Evolutionary conservation across 2,329 filamentous ascomycete genomes (phyloP).

Genomic region (Aspergillus fischeri): DNA sequence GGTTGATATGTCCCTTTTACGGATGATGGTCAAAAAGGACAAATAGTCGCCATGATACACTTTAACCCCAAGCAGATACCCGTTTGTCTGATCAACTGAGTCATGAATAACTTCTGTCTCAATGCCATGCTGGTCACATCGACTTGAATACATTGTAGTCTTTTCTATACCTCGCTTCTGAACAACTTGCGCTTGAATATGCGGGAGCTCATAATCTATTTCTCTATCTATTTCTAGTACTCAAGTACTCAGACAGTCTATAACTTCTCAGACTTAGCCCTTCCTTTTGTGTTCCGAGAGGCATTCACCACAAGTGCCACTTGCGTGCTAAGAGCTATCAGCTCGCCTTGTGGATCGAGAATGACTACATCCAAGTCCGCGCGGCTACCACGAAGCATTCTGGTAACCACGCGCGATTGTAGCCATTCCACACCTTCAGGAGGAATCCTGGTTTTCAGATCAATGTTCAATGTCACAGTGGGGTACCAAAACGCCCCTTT

Average conservation of each 20-base stretch:
- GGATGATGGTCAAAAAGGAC: too few species aligned
- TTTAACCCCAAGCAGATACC: too few species aligned
- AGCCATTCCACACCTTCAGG: slow-evolving; percentile 1
- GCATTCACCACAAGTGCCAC: slow-evolving; percentile 3
- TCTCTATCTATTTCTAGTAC: not conserved
- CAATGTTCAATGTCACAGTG: slow-evolving; percentile 5
- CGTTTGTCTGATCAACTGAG: too few species aligned
- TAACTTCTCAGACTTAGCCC: not conserved
- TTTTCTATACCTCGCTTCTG: too few species aligned
- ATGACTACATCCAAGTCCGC: slow-evolving; percentile 4
- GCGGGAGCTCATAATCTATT: not conserved
- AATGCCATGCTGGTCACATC: not conserved
- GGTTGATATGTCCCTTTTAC: too few species aligned
- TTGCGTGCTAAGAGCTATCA: slow-evolving; percentile 4
- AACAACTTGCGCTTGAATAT: not conserved
- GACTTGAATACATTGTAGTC: not conserved
- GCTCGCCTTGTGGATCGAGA: not conserved
- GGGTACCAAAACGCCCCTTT: slow-evolving; percentile 3
- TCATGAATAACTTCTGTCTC: not conserved
- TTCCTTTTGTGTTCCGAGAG: slow-evolving; percentile 1
- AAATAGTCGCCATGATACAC: too few species aligned
- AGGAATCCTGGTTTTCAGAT: slow-evolving; percentile 2
- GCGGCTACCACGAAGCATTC: slow-evolving; percentile 4
- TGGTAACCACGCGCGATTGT: slow-evolving; percentile 3
- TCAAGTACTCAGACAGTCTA: not conserved